Evolutionary conservation across 2,329 filamentous ascomycete genomes (phyloP), one percentile per base, ranked within the genome.

Genomic region (Aspergillus persii): DNA sequence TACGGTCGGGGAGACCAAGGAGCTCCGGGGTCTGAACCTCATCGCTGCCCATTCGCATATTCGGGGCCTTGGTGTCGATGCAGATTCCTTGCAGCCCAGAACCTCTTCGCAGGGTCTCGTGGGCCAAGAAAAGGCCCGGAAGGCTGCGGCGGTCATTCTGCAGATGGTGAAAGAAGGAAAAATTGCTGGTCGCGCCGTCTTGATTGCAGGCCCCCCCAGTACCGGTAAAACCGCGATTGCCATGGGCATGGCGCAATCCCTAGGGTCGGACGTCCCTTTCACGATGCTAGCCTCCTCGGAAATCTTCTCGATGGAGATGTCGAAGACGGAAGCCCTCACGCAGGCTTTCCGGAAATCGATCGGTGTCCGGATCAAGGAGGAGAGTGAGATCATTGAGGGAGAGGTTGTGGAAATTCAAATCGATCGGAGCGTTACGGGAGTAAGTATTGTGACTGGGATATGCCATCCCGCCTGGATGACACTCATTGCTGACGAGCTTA

Each of bases 151-250:
- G 1, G 90, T 99, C 52, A 96, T 99, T 69, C 81, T 99, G 62
- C 92, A 96, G 81, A 99, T 99, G 95, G 96, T 96, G 70, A 97
- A 96, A 80, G 92, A 97, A 73, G 94, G 94, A 72, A 98, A 97
- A 83, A 98, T 99, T 79, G 95, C 95, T 60, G 95, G 95, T 55
- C 88, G 94, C 71, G 95, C 95, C 36, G 91, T 97, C 33, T 82
- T 99, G 68, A 96, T 99, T 70, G 94, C 95, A 52, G 95, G 95
- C 0, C 95, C 95, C 61, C 95, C 95, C 3, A 93, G 95, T 79
- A 99, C 95, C 55, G 95, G 95, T 71, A 99, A 99, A 82, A 99
- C 95, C 0, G 95, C 95, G 51, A 96, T 99, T 69, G 95, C 95
- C 54, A 98, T 97, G 90, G 95, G 93, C 52, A 97, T 99, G 93